These are phyloP conservation scores for Rheum nobile DNA, from an alignment of 148 eudicot species.

Conservation along the genomic window DNA sequence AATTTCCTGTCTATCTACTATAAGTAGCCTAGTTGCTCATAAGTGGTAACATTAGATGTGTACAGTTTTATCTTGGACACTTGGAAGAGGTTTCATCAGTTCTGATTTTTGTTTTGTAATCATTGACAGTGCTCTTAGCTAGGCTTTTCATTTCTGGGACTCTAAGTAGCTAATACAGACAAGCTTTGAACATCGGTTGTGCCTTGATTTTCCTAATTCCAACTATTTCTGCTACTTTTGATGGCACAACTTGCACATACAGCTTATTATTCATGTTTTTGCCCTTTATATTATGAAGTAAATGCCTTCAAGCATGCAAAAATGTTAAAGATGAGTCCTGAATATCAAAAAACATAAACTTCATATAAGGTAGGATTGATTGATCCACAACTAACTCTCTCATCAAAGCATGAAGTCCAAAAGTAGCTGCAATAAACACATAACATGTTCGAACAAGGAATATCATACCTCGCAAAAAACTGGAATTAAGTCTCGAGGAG, in stretches of 20 bases:
- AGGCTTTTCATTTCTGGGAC: background rate
- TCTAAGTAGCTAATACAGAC: background rate
- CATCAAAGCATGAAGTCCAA: background rate
- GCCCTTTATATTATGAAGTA: background rate
- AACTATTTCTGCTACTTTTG: background rate
- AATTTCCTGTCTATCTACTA: no score
- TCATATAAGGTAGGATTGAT: background rate
- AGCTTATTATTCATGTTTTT: background rate
- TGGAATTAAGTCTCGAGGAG: slow-evolving; percentile 75
- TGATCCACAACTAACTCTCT: background rate
- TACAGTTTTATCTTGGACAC: background rate
- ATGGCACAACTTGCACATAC: background rate
- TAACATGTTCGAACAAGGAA: background rate
- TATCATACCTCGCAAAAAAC: slow-evolving; percentile 61
- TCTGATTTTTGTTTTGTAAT: background rate
- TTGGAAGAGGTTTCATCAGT: background rate
- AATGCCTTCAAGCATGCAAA: background rate
- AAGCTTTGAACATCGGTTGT: background rate
- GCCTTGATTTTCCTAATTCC: background rate
- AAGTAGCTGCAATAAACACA: background rate
- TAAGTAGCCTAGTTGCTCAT: background rate
- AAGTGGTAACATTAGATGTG: background rate
- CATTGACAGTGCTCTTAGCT: background rate
- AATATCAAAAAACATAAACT: background rate
- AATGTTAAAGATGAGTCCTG: background rate